phyloP scores from a whole-genome alignment of 805 yeast species.

The Wickerhamomyces canadensis region DNA sequence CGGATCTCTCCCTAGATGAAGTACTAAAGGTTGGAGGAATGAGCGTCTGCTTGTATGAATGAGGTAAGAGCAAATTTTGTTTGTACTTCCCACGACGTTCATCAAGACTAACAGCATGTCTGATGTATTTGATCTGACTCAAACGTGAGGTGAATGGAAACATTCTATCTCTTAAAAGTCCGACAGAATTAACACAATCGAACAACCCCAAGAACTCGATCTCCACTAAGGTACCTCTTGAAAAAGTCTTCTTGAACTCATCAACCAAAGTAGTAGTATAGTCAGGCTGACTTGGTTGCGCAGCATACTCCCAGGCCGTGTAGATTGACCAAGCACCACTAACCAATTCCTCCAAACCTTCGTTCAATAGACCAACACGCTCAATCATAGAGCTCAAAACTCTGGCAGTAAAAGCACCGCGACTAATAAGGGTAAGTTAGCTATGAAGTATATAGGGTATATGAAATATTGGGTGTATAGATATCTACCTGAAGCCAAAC shows the following conservation, averaged over 20 bases:
- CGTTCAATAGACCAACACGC: conserved; percentile 51
- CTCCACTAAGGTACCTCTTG: conserved; percentile 34
- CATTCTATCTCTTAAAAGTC: conserved; percentile 48
- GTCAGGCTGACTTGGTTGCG: conserved; percentile 45
- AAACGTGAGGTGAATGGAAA: conserved; percentile 54
- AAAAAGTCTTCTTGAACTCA: conserved; percentile 52
- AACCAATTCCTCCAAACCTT: conserved; percentile 51
- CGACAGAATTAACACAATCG: conserved; percentile 67
- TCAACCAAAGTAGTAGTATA: conserved; percentile 40
- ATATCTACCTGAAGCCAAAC: conserved; percentile 46
- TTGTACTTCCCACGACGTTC: conserved; percentile 62
- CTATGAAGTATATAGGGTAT: not conserved
- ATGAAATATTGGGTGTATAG: not conserved
- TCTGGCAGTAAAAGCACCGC: conserved; percentile 66
- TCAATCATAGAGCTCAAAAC: conserved; percentile 63
- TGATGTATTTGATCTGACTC: conserved; percentile 47
- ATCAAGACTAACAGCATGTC: conserved; percentile 66
- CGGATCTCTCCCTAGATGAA: not conserved
- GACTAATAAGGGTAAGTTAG: conserved; percentile 22
- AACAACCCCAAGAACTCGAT: conserved; percentile 62
- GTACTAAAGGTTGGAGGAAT: conserved; percentile 9
- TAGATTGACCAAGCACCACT: conserved; percentile 60
- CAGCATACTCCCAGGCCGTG: conserved; percentile 52
- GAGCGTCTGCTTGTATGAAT: conserved; percentile 30
- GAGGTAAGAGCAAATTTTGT: conserved; percentile 47